These are phyloP conservation scores for Papiliotrema terrestris DNA, from an alignment of 1,284 basidiomycete species.

Conservation along the genomic window DNA sequence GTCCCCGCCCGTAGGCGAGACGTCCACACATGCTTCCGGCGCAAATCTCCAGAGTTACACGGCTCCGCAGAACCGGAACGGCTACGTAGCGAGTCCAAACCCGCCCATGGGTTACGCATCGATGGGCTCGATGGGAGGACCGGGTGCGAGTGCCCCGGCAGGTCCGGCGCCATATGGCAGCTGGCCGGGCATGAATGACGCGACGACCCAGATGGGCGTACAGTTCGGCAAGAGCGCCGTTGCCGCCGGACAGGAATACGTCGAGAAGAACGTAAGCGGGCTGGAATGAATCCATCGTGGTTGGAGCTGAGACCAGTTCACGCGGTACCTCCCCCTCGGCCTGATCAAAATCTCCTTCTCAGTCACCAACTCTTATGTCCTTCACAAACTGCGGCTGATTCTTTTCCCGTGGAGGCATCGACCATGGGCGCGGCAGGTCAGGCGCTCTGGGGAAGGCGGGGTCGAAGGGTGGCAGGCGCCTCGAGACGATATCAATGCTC, in stretches of 20 bases:
- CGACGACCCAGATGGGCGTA: constrained; percentile 93
- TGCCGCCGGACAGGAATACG: constrained; percentile 89
- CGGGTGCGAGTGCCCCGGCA: not conserved
- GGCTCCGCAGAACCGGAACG: constrained; percentile 14
- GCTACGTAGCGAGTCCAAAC: constrained; percentile 15
- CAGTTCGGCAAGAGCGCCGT: constrained; percentile 91
- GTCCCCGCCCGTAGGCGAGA: constrained; percentile 44
- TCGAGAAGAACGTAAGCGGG: constrained; percentile 82
- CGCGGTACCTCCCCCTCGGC: constrained; percentile 66
- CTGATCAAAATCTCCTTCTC: constrained; percentile 92
- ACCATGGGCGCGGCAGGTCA: constrained; percentile 68
- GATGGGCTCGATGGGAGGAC: constrained; percentile 3
- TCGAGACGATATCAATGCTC: constrained; percentile 90
- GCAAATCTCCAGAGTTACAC: constrained; percentile 15
- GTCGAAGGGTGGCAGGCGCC: constrained; percentile 78
- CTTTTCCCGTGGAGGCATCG: constrained; percentile 94
- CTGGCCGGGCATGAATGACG: constrained; percentile 66
- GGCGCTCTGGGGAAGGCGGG: constrained; percentile 49
- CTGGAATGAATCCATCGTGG: not conserved
- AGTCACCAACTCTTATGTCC: constrained; percentile 93
- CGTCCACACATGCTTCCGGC: constrained; percentile 4
- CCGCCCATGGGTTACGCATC: constrained; percentile 1
- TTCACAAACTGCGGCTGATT: constrained; percentile 83
- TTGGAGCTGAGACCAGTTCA: constrained; percentile 57
- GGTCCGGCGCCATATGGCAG: constrained; percentile 17